Evolutionary conservation across 768 basidiomycete genomes (phyloP).

Genomic region (Russula virescens): DNA sequence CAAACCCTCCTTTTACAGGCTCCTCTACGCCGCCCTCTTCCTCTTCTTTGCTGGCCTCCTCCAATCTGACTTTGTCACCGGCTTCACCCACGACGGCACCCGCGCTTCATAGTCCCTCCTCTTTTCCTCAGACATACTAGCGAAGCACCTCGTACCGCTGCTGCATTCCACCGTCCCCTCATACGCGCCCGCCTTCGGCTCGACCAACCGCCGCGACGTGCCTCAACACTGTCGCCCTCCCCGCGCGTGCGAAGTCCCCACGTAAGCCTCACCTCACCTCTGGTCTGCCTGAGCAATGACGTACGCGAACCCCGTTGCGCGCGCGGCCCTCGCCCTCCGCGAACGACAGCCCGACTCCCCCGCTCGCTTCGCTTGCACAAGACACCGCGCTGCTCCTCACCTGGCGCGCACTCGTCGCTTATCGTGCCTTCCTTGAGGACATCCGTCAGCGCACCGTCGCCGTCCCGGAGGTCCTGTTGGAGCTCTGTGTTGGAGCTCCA

Average conservation of each 20-base stretch:
- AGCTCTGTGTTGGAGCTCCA: neutral
- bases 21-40: constrained; percentile 14
- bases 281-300: constrained; percentile 4
- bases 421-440: constrained; percentile 7
- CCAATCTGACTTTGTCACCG: neutral
- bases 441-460: neutral
- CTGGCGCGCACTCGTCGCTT: constrained; percentile 10
- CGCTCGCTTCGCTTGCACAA: neutral
- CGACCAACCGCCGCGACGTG: neutral
- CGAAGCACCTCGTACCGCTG: constrained; percentile 2
- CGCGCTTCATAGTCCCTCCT: constrained; percentile 4
- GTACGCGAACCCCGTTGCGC: constrained; percentile 11
- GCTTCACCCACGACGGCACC: neutral
- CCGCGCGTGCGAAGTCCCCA: constrained; percentile 5
- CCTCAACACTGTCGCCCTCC: constrained; percentile 3
- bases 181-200: neutral
- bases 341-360: neutral
- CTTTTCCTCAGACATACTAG: constrained; percentile 12
- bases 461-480: neutral
- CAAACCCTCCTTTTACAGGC: neutral
- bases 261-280: neutral
- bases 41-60: constrained; percentile 17
- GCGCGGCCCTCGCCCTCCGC: constrained; percentile 3
- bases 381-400: constrained; percentile 6
- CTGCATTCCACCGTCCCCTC: constrained; percentile 9